These are phyloP conservation scores for Eucalyptus pauciflora DNA, from an alignment of 345 rosid genomes.

Conservation along the genomic window DNA sequence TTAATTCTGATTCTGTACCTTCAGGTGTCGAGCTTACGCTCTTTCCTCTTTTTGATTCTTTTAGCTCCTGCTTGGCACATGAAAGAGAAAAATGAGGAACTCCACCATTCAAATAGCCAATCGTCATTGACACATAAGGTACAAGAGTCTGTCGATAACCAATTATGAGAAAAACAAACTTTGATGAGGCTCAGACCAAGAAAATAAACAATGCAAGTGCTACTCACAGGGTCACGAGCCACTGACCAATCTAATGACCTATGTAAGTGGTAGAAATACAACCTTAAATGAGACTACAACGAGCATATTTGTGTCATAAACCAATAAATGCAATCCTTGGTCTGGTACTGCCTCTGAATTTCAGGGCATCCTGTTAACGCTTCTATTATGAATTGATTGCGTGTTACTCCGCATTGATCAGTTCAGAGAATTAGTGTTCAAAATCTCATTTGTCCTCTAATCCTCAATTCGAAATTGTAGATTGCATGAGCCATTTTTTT, in stretches of 20 bases:
- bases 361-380: not conserved
- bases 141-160: not conserved
- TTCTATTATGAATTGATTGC: not conserved
- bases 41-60: constrained; percentile 34
- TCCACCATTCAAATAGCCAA: not conserved
- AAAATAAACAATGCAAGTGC: not conserved
- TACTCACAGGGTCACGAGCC: not conserved
- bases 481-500: not conserved
- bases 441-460: not conserved
- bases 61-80: constrained; percentile 27
- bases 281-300: not conserved
- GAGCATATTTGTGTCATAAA: not conserved
- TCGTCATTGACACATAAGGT: not conserved
- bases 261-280: not conserved
- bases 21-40: constrained; percentile 4
- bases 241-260: not conserved
- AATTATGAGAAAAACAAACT: not conserved
- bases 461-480: not conserved
- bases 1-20: constrained; percentile 19
- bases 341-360: not conserved
- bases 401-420: not conserved
- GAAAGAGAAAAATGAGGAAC: not conserved
- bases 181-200: not conserved
- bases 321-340: not conserved
- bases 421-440: not conserved